A percentile compares a stretch with the other conserved stretches of the same genome.
Conservation (phyloP, 108 stramenopile species). For the Nitzschia putrida region DNA sequence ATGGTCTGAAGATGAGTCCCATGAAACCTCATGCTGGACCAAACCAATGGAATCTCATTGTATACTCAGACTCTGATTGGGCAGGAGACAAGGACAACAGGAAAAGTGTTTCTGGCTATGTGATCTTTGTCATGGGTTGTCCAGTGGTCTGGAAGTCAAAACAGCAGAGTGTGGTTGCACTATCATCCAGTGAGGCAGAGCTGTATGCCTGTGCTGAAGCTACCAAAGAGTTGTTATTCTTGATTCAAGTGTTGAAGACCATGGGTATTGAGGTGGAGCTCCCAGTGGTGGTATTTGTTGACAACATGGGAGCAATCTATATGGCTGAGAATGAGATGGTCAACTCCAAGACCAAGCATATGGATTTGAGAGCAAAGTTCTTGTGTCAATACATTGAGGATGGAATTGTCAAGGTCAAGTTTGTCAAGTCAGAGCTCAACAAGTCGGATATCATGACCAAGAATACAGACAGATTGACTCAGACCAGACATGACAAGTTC, state of each 20-base stretch:
- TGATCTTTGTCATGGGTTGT: not conserved
- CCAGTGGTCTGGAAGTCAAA: constrained; percentile 2
- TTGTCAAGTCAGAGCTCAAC: no score
- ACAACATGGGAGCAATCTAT: constrained; percentile 38
- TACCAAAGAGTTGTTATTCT: constrained; percentile 26
- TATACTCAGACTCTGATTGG: not conserved
- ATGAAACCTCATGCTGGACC: not conserved
- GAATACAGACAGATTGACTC: not conserved
- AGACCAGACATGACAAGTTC: no score
- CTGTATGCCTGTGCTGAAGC: not conserved
- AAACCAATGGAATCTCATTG: not conserved
- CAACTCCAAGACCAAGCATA: constrained; percentile 1
- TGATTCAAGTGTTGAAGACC: constrained; percentile 4
- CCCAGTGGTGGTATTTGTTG: no score
- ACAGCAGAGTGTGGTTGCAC: not conserved
- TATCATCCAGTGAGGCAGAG: constrained; percentile 10
- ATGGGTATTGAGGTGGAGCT: constrained; percentile 28
- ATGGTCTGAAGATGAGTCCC: constrained; percentile 7
- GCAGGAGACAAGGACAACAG: constrained; percentile 4
- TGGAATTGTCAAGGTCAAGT: constrained; percentile 2
- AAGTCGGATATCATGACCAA: no score
- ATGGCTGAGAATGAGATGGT: constrained; percentile 26
- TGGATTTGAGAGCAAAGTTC: constrained; percentile 4
- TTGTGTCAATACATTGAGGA: constrained; percentile 4
- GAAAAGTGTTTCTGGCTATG: not conserved